Conservation (phyloP, 2,329 filamentous ascomycete species). For the Leptographium radiaticola region DNA sequence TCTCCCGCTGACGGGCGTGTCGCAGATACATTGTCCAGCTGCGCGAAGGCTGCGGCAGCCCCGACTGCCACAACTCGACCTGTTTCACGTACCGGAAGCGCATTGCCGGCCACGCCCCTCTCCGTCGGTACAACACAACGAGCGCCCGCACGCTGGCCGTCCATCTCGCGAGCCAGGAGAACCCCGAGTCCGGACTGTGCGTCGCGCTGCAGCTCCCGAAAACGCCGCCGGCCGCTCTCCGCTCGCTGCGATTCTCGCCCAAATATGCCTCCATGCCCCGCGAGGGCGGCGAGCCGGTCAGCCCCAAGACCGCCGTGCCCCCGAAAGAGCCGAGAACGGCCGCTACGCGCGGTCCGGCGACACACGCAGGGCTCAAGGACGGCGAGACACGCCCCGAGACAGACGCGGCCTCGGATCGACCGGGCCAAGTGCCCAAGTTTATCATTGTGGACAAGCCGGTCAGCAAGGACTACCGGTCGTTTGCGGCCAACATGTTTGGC, state of each 20-base stretch:
- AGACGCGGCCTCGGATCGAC: background rate
- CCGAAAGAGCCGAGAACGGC: background rate
- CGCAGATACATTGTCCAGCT: conserved; percentile 66
- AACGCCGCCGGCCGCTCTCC: conserved; percentile 30
- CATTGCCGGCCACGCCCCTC: conserved; percentile 50
- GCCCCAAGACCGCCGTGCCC: background rate
- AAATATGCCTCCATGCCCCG: conserved; percentile 16
- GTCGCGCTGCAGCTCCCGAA: conserved; percentile 30
- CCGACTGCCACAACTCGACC: conserved; percentile 58
- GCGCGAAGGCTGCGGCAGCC: conserved; percentile 63
- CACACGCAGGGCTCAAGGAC: background rate
- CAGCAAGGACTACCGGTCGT: conserved; percentile 45
- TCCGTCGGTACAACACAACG: conserved; percentile 66
- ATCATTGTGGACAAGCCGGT: conserved; percentile 31
- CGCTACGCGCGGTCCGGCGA: background rate
- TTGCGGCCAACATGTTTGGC: conserved; percentile 50
- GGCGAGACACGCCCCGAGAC: background rate
- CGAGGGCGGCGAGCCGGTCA: background rate
- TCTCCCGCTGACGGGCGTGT: conserved; percentile 9
- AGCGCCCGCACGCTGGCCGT: conserved; percentile 73
- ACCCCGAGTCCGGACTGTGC: conserved; percentile 60
- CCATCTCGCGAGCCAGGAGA: conserved; percentile 67
- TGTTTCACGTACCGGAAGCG: conserved; percentile 70
- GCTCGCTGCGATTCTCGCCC: conserved; percentile 32
- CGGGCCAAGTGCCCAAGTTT: conserved; percentile 15